Percentiles rank a stretch among this genome's conserved stretches.
Evolutionary conservation across 148 eudicot genomes (phyloP).

Genomic region (Rhododendron ovatum): DNA sequence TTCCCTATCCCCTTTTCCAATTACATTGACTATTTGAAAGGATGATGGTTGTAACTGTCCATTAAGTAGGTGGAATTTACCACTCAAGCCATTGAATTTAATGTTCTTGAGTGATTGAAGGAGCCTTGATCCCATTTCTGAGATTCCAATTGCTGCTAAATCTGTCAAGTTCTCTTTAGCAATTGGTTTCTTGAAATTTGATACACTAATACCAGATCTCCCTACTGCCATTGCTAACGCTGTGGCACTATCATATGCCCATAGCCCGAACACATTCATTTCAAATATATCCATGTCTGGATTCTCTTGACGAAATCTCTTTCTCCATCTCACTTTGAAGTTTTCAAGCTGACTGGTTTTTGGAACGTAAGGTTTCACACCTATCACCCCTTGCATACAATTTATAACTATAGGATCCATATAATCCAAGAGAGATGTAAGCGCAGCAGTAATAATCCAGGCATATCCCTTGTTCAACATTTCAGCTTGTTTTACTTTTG

Average conservation of each 20-base stretch:
- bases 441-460: neutral
- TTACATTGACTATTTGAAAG: too few species aligned
- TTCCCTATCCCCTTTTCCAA: too few species aligned
- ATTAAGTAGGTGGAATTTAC: slow-evolving; percentile 22
- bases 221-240: slow-evolving; percentile 57
- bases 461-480: slow-evolving; percentile 44
- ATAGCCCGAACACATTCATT: slow-evolving; percentile 35
- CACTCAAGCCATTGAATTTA: slow-evolving; percentile 49
- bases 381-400: neutral
- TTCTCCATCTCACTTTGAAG: slow-evolving; percentile 36
- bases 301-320: slow-evolving; percentile 29
- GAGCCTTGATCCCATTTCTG: slow-evolving; percentile 39
- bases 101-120: slow-evolving; percentile 23
- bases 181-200: slow-evolving; percentile 16
- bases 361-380: neutral
- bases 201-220: slow-evolving; percentile 12
- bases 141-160: slow-evolving; percentile 37
- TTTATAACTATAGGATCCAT: neutral
- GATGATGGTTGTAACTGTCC: too few species aligned
- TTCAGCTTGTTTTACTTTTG: slow-evolving; percentile 32
- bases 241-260: slow-evolving; percentile 56
- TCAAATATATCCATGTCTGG: slow-evolving; percentile 25
- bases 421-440: neutral
- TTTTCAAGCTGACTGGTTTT: slow-evolving; percentile 3
- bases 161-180: slow-evolving; percentile 17